Percentiles rank a stretch among this genome's conserved stretches.
Evolutionary conservation across 768 basidiomycete species (phyloP).

Genomic region (Amanita brunnescens): DNA sequence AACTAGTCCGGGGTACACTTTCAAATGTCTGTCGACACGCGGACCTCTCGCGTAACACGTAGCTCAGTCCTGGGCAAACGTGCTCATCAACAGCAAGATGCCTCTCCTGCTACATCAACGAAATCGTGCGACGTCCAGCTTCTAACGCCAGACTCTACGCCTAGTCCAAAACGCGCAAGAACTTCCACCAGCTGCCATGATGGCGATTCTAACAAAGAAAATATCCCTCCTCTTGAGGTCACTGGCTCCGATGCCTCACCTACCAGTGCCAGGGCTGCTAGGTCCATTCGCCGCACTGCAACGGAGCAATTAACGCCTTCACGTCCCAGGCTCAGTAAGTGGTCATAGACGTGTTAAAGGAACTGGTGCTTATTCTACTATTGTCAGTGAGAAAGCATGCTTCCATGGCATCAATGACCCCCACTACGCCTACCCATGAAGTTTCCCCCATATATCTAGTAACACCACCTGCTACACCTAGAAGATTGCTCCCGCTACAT

Average conservation of each 20-base stretch:
- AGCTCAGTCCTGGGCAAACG: slow-evolving; percentile 48
- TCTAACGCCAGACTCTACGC: slow-evolving; percentile 54
- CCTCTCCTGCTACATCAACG: slow-evolving; percentile 17
- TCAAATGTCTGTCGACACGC: slow-evolving; percentile 23
- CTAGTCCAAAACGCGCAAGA: slow-evolving; percentile 57
- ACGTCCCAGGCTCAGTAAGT: slow-evolving; percentile 37
- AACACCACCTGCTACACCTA: slow-evolving; percentile 56
- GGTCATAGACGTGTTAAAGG: not conserved
- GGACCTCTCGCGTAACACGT: slow-evolving; percentile 31
- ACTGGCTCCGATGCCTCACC: slow-evolving; percentile 27
- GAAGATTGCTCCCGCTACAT: slow-evolving; percentile 38
- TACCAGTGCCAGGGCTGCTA: slow-evolving; percentile 27
- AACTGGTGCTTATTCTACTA: slow-evolving; percentile 10
- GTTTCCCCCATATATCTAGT: slow-evolving; percentile 35
- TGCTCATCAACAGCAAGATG: slow-evolving; percentile 29
- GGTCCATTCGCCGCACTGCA: slow-evolving; percentile 29
- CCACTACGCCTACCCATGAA: slow-evolving; percentile 39
- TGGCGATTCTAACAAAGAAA: slow-evolving; percentile 67
- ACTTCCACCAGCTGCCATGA: slow-evolving; percentile 36
- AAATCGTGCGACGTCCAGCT: slow-evolving; percentile 29
- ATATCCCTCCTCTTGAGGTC: slow-evolving; percentile 55
- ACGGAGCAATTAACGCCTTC: slow-evolving; percentile 33
- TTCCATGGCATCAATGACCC: slow-evolving; percentile 38
- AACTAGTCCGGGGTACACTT: slow-evolving; percentile 4
- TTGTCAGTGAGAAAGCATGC: slow-evolving; percentile 34